phyloP scores from a whole-genome alignment of 257 asterid species.

The Henckelia pumila region DNA sequence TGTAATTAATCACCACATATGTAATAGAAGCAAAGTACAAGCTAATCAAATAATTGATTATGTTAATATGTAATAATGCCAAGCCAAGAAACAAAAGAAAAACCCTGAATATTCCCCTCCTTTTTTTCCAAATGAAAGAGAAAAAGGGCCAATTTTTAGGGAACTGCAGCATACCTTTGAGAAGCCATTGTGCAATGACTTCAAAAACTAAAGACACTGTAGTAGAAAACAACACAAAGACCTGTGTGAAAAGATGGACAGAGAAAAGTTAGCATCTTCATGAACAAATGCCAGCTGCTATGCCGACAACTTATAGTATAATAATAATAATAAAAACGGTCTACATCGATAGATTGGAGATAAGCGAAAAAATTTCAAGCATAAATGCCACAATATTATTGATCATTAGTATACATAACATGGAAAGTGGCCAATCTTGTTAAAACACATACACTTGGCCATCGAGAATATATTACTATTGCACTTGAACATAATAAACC shows the following conservation, averaged over 20 bases:
- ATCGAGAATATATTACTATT: neutral
- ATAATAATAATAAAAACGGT: too few species aligned
- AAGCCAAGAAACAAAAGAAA: neutral
- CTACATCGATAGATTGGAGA: neutral
- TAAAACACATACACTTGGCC: neutral
- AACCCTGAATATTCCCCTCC: slow-evolving; percentile 1
- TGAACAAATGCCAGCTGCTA: neutral
- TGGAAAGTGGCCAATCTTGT: neutral
- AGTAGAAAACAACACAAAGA: slow-evolving; percentile 78
- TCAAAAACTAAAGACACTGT: slow-evolving; percentile 57
- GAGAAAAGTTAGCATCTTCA: neutral
- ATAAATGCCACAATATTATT: neutral
- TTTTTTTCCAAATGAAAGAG: neutral
- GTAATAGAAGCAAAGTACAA: slow-evolving; percentile 5
- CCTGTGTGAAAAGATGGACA: slow-evolving; percentile 44
- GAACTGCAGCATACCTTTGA: slow-evolving; percentile 58
- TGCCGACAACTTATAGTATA: neutral
- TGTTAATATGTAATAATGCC: neutral
- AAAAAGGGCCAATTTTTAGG: neutral
- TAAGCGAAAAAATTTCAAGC: neutral
- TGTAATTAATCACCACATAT: neutral
- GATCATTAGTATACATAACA: neutral
- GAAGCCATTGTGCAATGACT: slow-evolving; percentile 54
- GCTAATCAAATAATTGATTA: slow-evolving; percentile 4
- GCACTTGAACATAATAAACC: neutral